Evolutionary conservation across 495 filamentous ascomycete genomes (phyloP).

Genomic region (Schizothecium vesticola): DNA sequence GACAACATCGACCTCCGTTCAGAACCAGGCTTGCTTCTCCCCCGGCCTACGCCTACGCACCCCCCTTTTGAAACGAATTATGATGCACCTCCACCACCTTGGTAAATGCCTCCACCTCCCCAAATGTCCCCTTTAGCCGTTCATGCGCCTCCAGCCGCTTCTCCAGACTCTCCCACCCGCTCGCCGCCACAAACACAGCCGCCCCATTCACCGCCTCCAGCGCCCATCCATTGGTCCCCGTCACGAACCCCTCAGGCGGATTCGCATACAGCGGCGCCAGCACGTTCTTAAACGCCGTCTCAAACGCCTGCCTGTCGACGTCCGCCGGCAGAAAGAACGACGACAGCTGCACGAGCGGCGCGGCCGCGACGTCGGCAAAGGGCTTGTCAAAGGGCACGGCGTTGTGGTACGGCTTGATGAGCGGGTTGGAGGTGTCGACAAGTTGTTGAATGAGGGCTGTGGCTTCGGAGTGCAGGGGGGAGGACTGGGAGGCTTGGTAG

Average conservation of each 20-base stretch:
- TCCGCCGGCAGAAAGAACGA: conserved; percentile 9
- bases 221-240: conserved; percentile 15
- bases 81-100: conserved; percentile 12
- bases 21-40: too few relatives aligned
- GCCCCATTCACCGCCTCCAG: conserved; percentile 13
- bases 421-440: conserved; percentile 12
- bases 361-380: conserved; percentile 8
- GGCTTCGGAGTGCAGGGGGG: conserved; percentile 1
- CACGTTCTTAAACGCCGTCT: conserved; percentile 7
- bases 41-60: background rate
- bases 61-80: conserved; percentile 2
- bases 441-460: conserved; percentile 4
- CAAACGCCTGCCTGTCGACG: conserved; percentile 13
- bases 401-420: conserved; percentile 12
- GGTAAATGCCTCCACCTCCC: conserved; percentile 11
- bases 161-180: conserved; percentile 17
- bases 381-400: conserved; percentile 10
- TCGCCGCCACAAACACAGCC: conserved; percentile 13
- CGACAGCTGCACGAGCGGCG: conserved; percentile 12
- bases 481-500: conserved; percentile 6
- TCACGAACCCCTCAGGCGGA: conserved; percentile 15
- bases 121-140: conserved; percentile 7
- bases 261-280: background rate
- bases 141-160: conserved; percentile 8
- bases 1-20: too few relatives aligned